Conservation (phyloP, 2,329 filamentous ascomycete species). For the Neofusicoccum ribis region DNA sequence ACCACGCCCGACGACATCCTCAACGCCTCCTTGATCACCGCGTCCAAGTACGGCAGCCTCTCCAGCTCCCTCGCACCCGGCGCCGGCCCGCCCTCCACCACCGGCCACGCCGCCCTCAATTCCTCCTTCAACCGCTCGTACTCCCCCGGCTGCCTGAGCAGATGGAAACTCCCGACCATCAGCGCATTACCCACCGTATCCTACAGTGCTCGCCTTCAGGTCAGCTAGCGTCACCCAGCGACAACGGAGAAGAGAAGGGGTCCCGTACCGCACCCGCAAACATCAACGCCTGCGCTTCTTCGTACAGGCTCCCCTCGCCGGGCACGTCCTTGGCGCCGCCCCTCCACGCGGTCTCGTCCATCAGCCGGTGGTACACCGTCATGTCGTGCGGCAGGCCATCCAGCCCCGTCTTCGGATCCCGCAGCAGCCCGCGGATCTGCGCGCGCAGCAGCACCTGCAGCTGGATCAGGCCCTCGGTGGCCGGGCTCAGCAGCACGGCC, state of each 20-base stretch:
- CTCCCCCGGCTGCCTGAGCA: slow-evolving; percentile 38
- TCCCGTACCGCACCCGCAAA: slow-evolving; percentile 41
- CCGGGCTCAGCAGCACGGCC: slow-evolving; percentile 38
- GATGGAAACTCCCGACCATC: slow-evolving; percentile 43
- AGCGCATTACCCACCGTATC: slow-evolving; percentile 48
- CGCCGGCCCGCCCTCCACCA: slow-evolving; percentile 37
- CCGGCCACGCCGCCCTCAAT: slow-evolving; percentile 40
- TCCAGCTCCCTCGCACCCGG: slow-evolving; percentile 40
- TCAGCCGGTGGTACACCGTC: slow-evolving; percentile 40
- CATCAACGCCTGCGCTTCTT: slow-evolving; percentile 49
- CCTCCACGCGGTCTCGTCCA: slow-evolving; percentile 36
- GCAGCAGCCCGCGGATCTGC: slow-evolving; percentile 35
- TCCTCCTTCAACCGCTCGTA: slow-evolving; percentile 41
- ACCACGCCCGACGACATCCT: slow-evolving; percentile 38
- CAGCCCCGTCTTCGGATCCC: slow-evolving; percentile 31
- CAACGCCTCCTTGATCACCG: slow-evolving; percentile 45
- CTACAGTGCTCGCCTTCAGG: too few species aligned
- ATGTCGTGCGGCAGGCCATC: slow-evolving; percentile 36
- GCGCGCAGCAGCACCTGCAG: slow-evolving; percentile 36
- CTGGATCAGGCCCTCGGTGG: slow-evolving; percentile 40
- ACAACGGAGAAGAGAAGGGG: too few species aligned
- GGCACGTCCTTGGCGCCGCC: slow-evolving; percentile 29
- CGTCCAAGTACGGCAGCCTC: slow-evolving; percentile 35
- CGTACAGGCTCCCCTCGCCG: slow-evolving; percentile 38
- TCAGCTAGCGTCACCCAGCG: too few species aligned